Base-by-base conservation (phyloP, 768 basidiomycete species). In the Suillus luteus region DNA sequence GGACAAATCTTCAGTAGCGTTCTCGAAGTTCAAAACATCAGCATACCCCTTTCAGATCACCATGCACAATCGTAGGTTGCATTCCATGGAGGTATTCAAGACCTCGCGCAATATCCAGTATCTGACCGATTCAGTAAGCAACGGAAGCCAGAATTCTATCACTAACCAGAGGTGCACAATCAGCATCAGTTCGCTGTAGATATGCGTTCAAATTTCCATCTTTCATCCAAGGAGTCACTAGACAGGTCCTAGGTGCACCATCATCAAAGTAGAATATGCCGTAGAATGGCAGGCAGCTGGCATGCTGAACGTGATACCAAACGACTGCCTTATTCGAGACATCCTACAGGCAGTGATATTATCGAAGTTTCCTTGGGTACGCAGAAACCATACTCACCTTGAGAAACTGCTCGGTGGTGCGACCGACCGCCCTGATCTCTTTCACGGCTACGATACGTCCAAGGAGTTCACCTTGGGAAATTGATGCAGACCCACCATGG, bases 31-130 rank as follows among this genome's bases (percentile, higher is more conserved):
- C 19, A 40, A 24, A 2, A 35, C 48, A 43, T n/a, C 5, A 11
- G 64, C 79, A 65, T 60, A 82, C 81, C 37, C 76, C 76, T 68
- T 81, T 82, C 24, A 82, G 63, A 60, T 82, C 81, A 11, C 81
- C 81, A 22, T 82, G 81, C 14, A 77, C 65, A 17, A 82, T 74
- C 1, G 81, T 80, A 31, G 78, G 79, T 38, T 73, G 62, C 64
- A 75, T 71, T 8, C 69, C 69, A 59, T 82, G 81, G 24, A 82
- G 68, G 62, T 80, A 81, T 43, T 71, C 69, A 8, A 82, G 64
- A 24, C 79, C 81, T 2, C 49, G 64, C 7, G 79, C 80, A 19
- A 78, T 66, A 43, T 80, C 79, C n/a, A 68, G 64, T 24, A 82
- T 62, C 81, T 82, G 48, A 10, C 2, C 59, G 64, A 5, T 46